Conservation (phyloP, 2,329 filamentous ascomycete genomes). For the Fusarium foetens region DNA sequence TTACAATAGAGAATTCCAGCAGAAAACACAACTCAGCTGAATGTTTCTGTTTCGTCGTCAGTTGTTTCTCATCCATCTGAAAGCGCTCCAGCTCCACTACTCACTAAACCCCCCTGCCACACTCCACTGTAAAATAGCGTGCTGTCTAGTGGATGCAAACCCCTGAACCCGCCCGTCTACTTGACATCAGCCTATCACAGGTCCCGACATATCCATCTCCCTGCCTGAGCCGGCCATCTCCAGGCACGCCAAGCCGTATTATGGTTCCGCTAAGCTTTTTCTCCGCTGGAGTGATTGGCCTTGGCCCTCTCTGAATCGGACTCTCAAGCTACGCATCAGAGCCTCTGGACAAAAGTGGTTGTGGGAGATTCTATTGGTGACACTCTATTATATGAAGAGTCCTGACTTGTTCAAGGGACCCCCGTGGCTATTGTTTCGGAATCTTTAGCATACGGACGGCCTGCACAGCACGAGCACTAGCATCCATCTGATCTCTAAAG, state of each 20-base stretch:
- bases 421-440: conserved; percentile 25
- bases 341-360: neutral
- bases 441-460: conserved; percentile 13
- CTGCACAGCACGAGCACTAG: neutral
- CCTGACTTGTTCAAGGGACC: neutral
- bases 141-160: conserved; percentile 6
- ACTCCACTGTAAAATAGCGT: conserved; percentile 19
- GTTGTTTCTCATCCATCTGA: conserved; percentile 18
- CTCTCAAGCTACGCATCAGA: conserved; percentile 18
- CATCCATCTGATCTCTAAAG: conserved; percentile 10
- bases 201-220: neutral
- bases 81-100: conserved; percentile 5
- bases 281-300: conserved; percentile 20
- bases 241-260: conserved; percentile 21
- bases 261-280: conserved; percentile 25
- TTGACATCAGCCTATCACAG: neutral
- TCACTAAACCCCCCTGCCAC: neutral
- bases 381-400: neutral
- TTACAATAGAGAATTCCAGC: neutral
- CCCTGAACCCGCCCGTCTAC: conserved; percentile 11
- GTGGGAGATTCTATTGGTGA: neutral
- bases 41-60: conserved; percentile 18
- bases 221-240: conserved; percentile 24
- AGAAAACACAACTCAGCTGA: neutral
- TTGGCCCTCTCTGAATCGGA: conserved; percentile 1